Conservation (phyloP, 768 basidiomycete species). For the Harrya chromipes region DNA sequence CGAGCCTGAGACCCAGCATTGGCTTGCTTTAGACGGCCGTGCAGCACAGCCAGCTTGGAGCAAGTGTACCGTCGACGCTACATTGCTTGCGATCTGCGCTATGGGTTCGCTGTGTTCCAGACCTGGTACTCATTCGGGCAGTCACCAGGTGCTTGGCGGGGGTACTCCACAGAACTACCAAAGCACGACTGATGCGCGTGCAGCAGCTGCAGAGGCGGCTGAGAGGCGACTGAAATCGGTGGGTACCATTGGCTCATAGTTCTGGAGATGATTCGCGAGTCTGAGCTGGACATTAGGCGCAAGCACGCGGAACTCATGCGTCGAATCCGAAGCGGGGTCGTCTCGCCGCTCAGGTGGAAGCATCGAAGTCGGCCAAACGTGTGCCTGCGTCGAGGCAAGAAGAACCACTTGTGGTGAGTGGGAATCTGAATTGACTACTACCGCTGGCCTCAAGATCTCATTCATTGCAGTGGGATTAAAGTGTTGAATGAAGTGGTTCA, state of each 20-base stretch:
- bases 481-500: conserved; percentile 22
- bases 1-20: conserved; percentile 16
- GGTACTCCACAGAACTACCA: conserved; percentile 26
- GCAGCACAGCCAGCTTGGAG: background rate
- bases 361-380: conserved; percentile 34
- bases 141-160: conserved; percentile 50
- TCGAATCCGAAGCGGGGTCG: conserved; percentile 46
- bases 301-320: conserved; percentile 40
- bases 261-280: conserved; percentile 24
- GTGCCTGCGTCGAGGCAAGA: conserved; percentile 39
- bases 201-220: conserved; percentile 61
- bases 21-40: background rate
- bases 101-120: conserved; percentile 66
- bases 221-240: conserved; percentile 58
- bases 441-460: conserved; percentile 18
- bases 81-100: background rate
- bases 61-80: background rate
- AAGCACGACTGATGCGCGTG: conserved; percentile 42
- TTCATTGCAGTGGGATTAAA: conserved; percentile 42
- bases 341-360: conserved; percentile 42
- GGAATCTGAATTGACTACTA: conserved; percentile 16
- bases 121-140: conserved; percentile 37
- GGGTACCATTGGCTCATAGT: conserved; percentile 25
- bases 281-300: conserved; percentile 30
- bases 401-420: conserved; percentile 44